These are phyloP conservation scores for Pythium rhizo-oryzae DNA, from an alignment of 352 stramenopile species.

Conservation along the genomic window DNA sequence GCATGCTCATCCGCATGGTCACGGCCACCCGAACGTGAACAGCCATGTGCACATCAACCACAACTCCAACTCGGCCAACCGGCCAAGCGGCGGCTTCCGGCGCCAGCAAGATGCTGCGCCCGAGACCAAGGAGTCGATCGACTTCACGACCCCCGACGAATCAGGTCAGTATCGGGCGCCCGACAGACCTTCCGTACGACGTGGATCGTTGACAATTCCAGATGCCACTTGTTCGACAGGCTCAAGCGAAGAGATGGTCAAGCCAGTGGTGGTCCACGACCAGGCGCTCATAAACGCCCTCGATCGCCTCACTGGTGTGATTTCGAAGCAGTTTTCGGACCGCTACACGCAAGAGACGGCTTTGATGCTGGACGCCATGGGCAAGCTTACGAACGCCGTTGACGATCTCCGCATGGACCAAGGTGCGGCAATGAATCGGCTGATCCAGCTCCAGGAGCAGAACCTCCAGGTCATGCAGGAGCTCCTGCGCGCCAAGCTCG, in stretches of 20 bases:
- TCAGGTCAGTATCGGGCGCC: constrained; percentile 26
- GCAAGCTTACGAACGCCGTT: constrained; percentile 48
- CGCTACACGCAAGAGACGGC: constrained; percentile 38
- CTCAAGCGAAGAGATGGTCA: constrained; percentile 42
- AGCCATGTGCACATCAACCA: constrained; percentile 1
- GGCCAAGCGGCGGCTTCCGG: constrained; percentile 5
- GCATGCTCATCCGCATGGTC: constrained; percentile 2
- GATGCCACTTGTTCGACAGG: constrained; percentile 27
- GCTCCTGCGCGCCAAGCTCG: constrained; percentile 59
- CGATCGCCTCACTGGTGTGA: constrained; percentile 60
- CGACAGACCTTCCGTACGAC: constrained; percentile 3
- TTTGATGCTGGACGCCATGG: constrained; percentile 33
- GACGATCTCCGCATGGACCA: constrained; percentile 60
- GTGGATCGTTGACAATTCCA: constrained; percentile 25
- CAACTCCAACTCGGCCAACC: constrained; percentile 6
- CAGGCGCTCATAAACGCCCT: constrained; percentile 59
- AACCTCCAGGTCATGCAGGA: constrained; percentile 66
- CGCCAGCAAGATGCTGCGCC: constrained; percentile 12
- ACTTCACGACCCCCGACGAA: constrained; percentile 64
- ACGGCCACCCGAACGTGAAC: constrained; percentile 1
- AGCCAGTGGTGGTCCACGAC: constrained; percentile 58
- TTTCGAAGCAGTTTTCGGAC: constrained; percentile 54
- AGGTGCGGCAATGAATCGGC: constrained; percentile 39
- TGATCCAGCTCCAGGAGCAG: constrained; percentile 72
- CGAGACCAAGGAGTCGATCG: constrained; percentile 41